Base-by-base conservation (phyloP, 1,284 basidiomycete species). In the Trametes versicolor region DNA sequence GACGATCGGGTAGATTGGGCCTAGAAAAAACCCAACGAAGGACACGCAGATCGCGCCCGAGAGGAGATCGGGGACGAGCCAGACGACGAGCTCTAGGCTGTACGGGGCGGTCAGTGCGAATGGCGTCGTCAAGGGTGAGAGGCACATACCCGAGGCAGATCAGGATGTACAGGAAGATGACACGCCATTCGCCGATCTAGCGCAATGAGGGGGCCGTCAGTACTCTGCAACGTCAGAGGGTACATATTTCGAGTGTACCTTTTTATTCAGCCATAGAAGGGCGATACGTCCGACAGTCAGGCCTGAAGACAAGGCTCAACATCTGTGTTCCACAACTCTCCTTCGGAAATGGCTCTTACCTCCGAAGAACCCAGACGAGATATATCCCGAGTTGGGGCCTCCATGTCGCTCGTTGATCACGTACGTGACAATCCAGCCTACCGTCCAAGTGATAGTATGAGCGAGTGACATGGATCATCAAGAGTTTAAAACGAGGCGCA, bases 1-100 rank as follows among this genome's bases (percentile, higher is more conserved):
- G 34, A 81, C 76, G 64, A 87, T 83, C 0, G 89, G 89, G 71
- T 87, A 92, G 80, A 90, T 86, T 0, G 89, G 89, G 2, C 45
- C 45, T 7, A 48, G 72, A 29, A 87, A 71, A 27, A 88, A 66
- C 21, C 87, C 89, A 57, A 89, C 79, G 32, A 89, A 73, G 1
- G 84, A 81, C 19, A 89, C 82, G 4, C 83, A 80, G 5, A 88
- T 75, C 1, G 85, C 87, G 45, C 79, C 80, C 39, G 80, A 82
- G 29, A 87, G 76, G 43, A 89, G 75, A 3, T 81, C 83, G 0
- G 86, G 86, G 2, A 87, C 83, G 17, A 87, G 77, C 87, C 87
- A 88, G 17, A 89, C 77, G 36, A 85, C 75, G 45, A 90, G 70
- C 68, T 89, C 85, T 27, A 87, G 74, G 25, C 82, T 83, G 15